Percentiles rank a stretch among this genome's conserved stretches.
phyloP scores from a whole-genome alignment of 306 rosid genomes.

The Parietaria judaica region DNA sequence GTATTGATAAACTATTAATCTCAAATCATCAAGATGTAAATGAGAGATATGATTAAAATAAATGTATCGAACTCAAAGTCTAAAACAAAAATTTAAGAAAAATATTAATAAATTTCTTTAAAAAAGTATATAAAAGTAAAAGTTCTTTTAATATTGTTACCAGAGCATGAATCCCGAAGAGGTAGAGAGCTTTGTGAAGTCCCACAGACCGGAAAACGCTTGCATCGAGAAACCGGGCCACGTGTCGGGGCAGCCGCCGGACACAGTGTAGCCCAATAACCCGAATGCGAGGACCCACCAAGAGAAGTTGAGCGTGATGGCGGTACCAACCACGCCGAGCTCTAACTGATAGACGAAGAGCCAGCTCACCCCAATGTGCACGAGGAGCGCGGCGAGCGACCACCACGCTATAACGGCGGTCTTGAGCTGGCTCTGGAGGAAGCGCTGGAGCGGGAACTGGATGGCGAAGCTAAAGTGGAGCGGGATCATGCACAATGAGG shows the following conservation, averaged over 20 bases:
- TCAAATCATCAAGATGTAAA: background rate
- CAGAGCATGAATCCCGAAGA: constrained; percentile 82
- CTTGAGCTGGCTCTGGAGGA: constrained; percentile 56
- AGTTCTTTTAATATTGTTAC: constrained; percentile 15
- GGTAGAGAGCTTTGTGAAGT: constrained; percentile 58
- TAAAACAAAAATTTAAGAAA: background rate
- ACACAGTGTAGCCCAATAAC: constrained; percentile 30
- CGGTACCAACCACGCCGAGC: constrained; percentile 48
- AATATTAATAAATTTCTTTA: no score
- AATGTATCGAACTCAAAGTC: no score
- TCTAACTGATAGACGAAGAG: constrained; percentile 42
- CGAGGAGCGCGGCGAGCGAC: constrained; percentile 30
- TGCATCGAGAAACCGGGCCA: constrained; percentile 76
- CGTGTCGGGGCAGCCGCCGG: constrained; percentile 63
- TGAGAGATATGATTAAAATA: no score
- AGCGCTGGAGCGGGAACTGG: constrained; percentile 58
- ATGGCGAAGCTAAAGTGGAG: constrained; percentile 57
- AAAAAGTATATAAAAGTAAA: no score
- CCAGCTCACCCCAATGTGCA: constrained; percentile 53
- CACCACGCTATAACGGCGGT: constrained; percentile 41
- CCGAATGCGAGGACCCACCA: constrained; percentile 64
- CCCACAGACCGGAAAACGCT: constrained; percentile 77
- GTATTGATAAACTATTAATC: no score
- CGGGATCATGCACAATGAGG: constrained; percentile 42
- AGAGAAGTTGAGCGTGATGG: constrained; percentile 43